These are phyloP conservation scores for Colletotrichum sp. DNA, from an alignment of 2,329 filamentous ascomycete species.

Conservation along the genomic window DNA sequence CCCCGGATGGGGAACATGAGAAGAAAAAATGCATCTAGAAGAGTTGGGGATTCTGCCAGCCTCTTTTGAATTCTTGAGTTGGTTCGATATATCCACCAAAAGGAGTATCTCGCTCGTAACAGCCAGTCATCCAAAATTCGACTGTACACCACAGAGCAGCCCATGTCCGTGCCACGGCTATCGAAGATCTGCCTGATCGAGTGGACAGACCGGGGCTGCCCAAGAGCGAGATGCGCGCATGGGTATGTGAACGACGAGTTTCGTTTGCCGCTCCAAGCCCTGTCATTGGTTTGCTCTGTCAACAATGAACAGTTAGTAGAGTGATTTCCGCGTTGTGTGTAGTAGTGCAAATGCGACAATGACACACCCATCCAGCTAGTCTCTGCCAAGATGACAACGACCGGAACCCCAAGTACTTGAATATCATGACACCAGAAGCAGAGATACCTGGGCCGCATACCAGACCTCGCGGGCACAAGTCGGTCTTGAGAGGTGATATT, in stretches of 20 bases:
- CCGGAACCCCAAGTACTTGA: background rate
- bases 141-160: background rate
- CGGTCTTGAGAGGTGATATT: background rate
- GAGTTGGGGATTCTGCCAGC: background rate
- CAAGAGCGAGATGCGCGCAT: slow-evolving; percentile 6
- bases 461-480: background rate
- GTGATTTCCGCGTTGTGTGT: background rate
- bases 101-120: background rate
- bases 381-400: background rate
- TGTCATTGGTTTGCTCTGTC: background rate
- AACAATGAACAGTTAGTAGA: background rate
- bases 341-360: background rate
- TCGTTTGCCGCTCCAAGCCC: background rate
- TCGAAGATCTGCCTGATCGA: slow-evolving; percentile 9
- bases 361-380: background rate
- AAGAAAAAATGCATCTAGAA: background rate
- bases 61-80: background rate
- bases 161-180: slow-evolving; percentile 13
- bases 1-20: slow-evolving; percentile 3
- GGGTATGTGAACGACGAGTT: background rate
- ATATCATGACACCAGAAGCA: background rate
- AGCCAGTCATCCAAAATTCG: background rate
- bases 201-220: slow-evolving; percentile 5
- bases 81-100: background rate
- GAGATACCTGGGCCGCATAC: background rate